Evolutionary conservation across 129 eudicot species (phyloP).

Genomic region (Lactuca saligna): DNA sequence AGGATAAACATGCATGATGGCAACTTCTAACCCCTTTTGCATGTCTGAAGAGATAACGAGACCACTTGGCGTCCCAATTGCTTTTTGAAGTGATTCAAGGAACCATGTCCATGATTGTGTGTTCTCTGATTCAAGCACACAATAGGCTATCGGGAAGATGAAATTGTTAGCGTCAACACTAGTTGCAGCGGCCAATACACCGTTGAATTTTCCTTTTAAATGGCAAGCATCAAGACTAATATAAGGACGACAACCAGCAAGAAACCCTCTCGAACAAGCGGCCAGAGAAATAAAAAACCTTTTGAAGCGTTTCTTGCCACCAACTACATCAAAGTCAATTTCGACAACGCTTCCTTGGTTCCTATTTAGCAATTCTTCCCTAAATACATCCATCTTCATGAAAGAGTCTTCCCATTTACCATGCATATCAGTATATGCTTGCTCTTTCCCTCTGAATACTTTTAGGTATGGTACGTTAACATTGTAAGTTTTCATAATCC

Average conservation of each 20-base stretch:
- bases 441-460: not conserved
- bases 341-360: not conserved
- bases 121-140: not conserved
- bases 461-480: not conserved
- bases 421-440: not conserved
- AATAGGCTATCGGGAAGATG: not conserved
- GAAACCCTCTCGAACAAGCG: too few relatives aligned
- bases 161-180: too few relatives aligned
- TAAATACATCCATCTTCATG: constrained; percentile 4
- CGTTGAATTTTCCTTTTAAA: too few relatives aligned
- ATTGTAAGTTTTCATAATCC: not conserved
- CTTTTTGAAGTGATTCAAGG: not conserved
- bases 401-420: not conserved
- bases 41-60: not conserved
- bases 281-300: too few relatives aligned
- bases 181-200: too few relatives aligned
- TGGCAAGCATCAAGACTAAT: too few relatives aligned
- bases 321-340: too few relatives aligned
- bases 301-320: too few relatives aligned
- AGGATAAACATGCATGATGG: too few relatives aligned
- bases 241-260: too few relatives aligned
- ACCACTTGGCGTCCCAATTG: not conserved
- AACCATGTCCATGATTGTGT: constrained; percentile 7
- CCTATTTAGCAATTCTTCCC: not conserved
- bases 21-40: not conserved